Evolutionary conservation across 768 basidiomycete genomes (phyloP), one percentile per base, ranked within the genome.

Genomic region (Rhizopogon roseolus): DNA sequence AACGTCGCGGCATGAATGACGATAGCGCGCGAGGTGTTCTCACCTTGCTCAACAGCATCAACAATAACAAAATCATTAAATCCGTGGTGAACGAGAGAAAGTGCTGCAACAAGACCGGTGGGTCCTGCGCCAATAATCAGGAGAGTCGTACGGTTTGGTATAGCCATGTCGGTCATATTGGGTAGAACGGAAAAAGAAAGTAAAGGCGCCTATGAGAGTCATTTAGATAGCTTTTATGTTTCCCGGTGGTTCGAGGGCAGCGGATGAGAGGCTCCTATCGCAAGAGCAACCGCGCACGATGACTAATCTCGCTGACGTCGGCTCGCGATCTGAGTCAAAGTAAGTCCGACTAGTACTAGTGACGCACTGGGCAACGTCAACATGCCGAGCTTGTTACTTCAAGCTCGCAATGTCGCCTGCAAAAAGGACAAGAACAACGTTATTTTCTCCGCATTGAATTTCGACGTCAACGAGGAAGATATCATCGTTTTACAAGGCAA

Each of bases 401-500:
- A 84, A 54, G 66, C 84, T 44, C 69, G 74, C 48, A 68, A 79
- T 53, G 62, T 89, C 16, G 71, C 75, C 13, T 85, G 82, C 57
- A 65, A 68, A 11, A 72, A 73, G 54, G 74, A 76, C 50, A 69
- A 75, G 37, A 77, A 76, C 10, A 69, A 76, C 41, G 64, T 70
- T 1, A 73, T 90, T 53, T 86, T 91, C 63, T 69, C 77, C n/a
- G 71, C 81, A 52, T 71, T 90, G 14, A 78, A 73, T 55, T 79
- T 94, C 42, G 65, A 69, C 5, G 74, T 94, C 28, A 73, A 85
- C 45, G 79, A 85, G 65, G 86, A 88, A 8, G 91, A 94, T 60
- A 76, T 94, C 29, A 56, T 93, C 39, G 74, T 92, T 14, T 62
- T 95, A n/a, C 85, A 83, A 55, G 93, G 92, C 9, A 82, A 80